Percentiles rank a stretch among this genome's conserved stretches.
Conservation (phyloP, 1,284 basidiomycete species). For the Pseudozyma flocculosa region DNA sequence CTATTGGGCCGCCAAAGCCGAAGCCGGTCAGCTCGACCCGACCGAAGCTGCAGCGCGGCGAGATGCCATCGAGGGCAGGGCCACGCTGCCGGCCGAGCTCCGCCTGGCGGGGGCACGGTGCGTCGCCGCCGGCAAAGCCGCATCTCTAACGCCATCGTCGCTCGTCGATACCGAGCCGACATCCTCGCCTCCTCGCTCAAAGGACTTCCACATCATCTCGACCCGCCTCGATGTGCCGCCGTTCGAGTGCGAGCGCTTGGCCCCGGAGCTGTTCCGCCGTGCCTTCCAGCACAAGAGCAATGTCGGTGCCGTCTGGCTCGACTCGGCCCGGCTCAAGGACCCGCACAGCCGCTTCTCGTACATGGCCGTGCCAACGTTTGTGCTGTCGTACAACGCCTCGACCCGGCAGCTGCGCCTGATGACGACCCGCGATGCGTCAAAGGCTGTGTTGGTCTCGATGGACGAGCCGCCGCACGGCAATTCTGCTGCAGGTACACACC, state of each 20-base stretch:
- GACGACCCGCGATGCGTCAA: conserved; percentile 3
- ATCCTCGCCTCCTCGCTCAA: no score
- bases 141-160: no score
- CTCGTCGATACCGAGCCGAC: background rate
- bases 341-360: conserved; percentile 45
- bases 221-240: no score
- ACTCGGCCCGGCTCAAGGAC: conserved; percentile 56
- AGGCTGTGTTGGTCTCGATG: conserved; percentile 6
- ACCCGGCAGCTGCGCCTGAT: background rate
- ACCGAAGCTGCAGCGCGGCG: background rate
- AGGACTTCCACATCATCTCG: no score
- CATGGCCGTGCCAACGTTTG: conserved; percentile 48
- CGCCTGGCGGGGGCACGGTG: background rate
- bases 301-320: conserved; percentile 62
- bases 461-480: no score
- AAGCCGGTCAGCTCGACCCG: background rate
- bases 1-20: conserved; percentile 25
- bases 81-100: background rate
- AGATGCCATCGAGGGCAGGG: background rate
- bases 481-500: no score
- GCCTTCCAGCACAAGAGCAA: conserved; percentile 45
- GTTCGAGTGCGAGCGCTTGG: no score
- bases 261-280: conserved; percentile 56
- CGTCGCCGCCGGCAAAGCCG: background rate
- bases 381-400: conserved; percentile 37